phyloP scores from a whole-genome alignment of 805 yeast species.

The Metschnikowia arizonensis region DNA sequence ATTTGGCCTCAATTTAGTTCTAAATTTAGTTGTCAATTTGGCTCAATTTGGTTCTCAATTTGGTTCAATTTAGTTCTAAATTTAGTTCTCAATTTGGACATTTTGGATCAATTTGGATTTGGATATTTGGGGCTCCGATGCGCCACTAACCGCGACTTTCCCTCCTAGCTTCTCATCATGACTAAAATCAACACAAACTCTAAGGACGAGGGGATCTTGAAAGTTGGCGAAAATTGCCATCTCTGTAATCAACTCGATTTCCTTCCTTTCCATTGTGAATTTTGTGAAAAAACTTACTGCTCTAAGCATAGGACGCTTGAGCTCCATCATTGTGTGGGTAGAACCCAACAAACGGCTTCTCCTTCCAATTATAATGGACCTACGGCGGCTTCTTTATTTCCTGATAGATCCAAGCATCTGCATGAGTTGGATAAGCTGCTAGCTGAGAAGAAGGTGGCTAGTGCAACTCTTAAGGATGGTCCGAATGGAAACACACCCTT shows the following conservation, averaged over 20 bases:
- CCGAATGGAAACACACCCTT: constrained; percentile 13
- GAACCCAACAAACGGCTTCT: constrained; percentile 15
- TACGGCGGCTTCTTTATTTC: constrained; percentile 47
- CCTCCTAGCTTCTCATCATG: constrained; percentile 22
- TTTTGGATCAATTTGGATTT: too few relatives aligned
- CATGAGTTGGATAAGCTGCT: constrained; percentile 29
- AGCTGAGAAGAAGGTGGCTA: constrained; percentile 5
- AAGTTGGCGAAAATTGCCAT: constrained; percentile 56
- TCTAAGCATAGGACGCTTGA: constrained; percentile 43
- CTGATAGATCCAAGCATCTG: constrained; percentile 45
- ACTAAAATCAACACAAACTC: constrained; percentile 20
- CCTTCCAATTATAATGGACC: constrained; percentile 24
- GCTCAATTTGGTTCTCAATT: too few relatives aligned
- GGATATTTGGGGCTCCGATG: too few relatives aligned
- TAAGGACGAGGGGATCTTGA: constrained; percentile 39
- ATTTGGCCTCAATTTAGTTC: too few relatives aligned
- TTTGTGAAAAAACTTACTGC: constrained; percentile 45
- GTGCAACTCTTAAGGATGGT: constrained; percentile 22
- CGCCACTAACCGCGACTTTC: too few relatives aligned
- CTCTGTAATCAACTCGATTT: constrained; percentile 54
- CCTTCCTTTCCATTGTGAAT: constrained; percentile 53
- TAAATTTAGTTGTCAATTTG: too few relatives aligned
- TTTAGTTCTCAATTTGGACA: too few relatives aligned
- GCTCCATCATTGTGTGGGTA: constrained; percentile 29
- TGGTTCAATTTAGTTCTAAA: too few relatives aligned